phyloP scores from a whole-genome alignment of 768 basidiomycete genomes.

The Rickenella mellea region DNA sequence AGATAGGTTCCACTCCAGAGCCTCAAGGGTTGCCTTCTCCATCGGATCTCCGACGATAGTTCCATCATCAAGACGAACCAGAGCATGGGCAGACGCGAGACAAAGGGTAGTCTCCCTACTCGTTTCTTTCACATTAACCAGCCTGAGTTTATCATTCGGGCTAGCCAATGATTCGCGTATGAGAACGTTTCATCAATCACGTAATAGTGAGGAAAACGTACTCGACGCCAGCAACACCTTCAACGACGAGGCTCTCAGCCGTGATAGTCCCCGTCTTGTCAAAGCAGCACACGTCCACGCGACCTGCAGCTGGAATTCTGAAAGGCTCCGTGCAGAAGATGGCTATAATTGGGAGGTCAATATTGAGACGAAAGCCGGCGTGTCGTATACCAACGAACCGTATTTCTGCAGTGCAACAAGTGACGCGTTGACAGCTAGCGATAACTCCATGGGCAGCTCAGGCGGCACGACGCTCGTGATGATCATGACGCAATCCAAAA shows the following conservation, averaged over 20 bases:
- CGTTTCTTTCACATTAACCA: conserved; percentile 73
- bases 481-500: conserved; percentile 93
- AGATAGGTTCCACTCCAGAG: conserved; percentile 78
- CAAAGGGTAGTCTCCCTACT: conserved; percentile 73
- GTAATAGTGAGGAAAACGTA: conserved; percentile 28
- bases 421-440: conserved; percentile 90
- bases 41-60: conserved; percentile 95
- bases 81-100: conserved; percentile 89
- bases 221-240: conserved; percentile 90
- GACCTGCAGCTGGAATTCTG: conserved; percentile 90
- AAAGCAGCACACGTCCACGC: conserved; percentile 97
- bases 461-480: conserved; percentile 97
- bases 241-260: conserved; percentile 87
- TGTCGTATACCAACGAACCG: conserved; percentile 39
- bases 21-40: conserved; percentile 94
- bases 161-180: conserved; percentile 25
- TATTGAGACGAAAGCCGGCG: background rate
- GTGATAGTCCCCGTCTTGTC: conserved; percentile 99
- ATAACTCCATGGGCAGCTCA: conserved; percentile 96
- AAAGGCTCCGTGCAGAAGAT: conserved; percentile 99
- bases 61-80: conserved; percentile 91
- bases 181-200: conserved; percentile 3
- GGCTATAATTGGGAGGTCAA: conserved; percentile 34
- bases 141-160: conserved; percentile 44
- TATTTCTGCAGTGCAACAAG: conserved; percentile 89